These are phyloP conservation scores for Myriosclerotinia scirpicola DNA, from an alignment of 2,329 filamentous ascomycete genomes.

Conservation along the genomic window DNA sequence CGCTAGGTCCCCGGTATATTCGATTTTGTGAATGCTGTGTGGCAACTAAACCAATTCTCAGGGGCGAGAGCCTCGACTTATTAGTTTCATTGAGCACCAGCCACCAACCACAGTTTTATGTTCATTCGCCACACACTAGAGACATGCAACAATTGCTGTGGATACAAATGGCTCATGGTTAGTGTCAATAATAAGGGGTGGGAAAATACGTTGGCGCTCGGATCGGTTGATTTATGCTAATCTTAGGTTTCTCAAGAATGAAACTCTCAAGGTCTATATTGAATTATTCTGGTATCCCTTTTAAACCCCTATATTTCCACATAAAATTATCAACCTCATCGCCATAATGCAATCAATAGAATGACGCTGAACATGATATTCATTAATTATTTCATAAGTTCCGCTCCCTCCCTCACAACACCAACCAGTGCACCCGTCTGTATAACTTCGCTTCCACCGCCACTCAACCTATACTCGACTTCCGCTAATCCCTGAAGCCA, in stretches of 20 bases:
- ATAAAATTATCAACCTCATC: background rate
- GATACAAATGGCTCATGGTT: no score
- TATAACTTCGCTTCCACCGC: conserved; percentile 80
- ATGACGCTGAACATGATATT: background rate
- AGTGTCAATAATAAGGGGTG: no score
- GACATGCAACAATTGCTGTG: background rate
- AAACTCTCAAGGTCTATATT: no score
- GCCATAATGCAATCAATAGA: background rate
- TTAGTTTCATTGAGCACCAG: background rate
- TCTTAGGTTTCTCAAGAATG: background rate
- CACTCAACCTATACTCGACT: conserved; percentile 86
- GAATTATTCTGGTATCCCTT: background rate
- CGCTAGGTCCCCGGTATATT: background rate
- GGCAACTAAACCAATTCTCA: no score
- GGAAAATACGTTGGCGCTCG: background rate
- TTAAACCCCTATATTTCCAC: background rate
- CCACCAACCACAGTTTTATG: background rate
- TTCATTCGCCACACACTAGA: background rate
- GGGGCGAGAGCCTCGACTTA: background rate
- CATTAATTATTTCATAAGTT: conserved; percentile 56
- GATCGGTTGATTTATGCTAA: background rate
- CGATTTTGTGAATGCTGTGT: background rate
- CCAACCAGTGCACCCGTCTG: conserved; percentile 94
- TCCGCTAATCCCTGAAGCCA: conserved; percentile 92
- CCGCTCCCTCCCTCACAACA: conserved; percentile 81